Conservation (phyloP, 257 asterid genomes). For the Perilla frutescens region DNA sequence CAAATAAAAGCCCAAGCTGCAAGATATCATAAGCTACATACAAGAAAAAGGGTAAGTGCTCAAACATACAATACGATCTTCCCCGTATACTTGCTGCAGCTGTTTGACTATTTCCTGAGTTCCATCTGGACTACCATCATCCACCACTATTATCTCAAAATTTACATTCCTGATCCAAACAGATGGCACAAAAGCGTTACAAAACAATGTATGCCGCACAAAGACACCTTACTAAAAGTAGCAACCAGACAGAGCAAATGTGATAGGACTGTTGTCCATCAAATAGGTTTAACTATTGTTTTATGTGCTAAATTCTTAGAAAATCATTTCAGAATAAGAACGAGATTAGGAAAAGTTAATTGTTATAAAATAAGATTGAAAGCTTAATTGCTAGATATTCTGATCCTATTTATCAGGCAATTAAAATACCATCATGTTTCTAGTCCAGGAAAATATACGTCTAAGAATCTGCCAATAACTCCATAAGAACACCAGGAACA, state of each 20-base stretch:
- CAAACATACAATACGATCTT: constrained; percentile 78
- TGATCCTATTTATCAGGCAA: background rate
- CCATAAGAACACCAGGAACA: background rate
- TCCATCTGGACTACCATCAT: constrained; percentile 99
- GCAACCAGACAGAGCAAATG: background rate
- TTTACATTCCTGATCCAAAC: constrained; percentile 65
- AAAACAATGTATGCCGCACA: constrained; percentile 18
- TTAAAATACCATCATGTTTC: background rate
- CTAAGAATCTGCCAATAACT: background rate
- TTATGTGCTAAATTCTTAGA: background rate
- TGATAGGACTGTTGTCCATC: background rate
- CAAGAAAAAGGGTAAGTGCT: constrained; percentile 10
- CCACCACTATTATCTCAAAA: constrained; percentile 93
- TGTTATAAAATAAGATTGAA: background rate
- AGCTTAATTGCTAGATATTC: background rate
- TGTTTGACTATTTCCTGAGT: constrained; percentile 94
- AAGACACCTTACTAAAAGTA: background rate
- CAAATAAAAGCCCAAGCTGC: background rate
- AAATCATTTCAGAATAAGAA: background rate
- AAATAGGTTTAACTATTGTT: constrained; percentile 6
- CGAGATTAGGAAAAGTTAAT: background rate
- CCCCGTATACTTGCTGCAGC: constrained; percentile 86
- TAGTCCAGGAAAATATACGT: background rate
- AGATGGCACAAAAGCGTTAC: constrained; percentile 23
- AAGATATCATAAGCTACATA: constrained; percentile 16